These are phyloP conservation scores for Dothistroma pini DNA, from an alignment of 2,329 filamentous ascomycete species.

Conservation along the genomic window DNA sequence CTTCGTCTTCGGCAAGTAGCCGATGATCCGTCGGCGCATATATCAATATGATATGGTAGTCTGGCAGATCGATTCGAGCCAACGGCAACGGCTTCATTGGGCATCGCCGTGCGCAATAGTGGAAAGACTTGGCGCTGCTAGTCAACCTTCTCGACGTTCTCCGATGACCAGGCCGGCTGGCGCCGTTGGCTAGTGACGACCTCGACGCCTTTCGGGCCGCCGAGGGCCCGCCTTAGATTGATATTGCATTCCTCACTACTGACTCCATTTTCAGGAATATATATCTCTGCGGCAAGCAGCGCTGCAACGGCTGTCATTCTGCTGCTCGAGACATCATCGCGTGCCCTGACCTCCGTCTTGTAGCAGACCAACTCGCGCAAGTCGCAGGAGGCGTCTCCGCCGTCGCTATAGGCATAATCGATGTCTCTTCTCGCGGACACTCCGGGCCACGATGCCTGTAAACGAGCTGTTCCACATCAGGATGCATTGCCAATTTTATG, in stretches of 20 bases:
- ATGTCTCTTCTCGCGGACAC: neutral
- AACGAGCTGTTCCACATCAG: neutral
- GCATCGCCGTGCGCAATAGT: slow-evolving; percentile 6
- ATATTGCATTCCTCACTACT: no score
- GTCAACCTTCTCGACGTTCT: no score
- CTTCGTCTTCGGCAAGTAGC: slow-evolving; percentile 1
- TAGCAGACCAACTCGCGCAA: slow-evolving; percentile 1
- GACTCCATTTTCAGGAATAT: neutral
- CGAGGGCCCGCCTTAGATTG: no score
- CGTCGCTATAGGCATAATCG: slow-evolving; percentile 1
- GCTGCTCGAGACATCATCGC: neutral
- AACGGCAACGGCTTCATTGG: neutral
- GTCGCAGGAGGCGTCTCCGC: neutral
- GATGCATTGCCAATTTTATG: neutral
- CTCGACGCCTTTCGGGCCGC: neutral
- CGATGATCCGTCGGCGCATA: neutral
- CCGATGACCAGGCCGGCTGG: neutral
- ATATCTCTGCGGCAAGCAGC: neutral
- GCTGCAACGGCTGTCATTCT: neutral
- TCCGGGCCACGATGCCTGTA: neutral
- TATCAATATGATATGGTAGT: neutral
- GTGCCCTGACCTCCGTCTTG: neutral
- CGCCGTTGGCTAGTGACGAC: neutral
- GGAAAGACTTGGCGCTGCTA: neutral
- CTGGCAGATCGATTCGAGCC: neutral